phyloP scores from a whole-genome alignment of 1,284 basidiomycete genomes.

The Athelia psychrophila region DNA sequence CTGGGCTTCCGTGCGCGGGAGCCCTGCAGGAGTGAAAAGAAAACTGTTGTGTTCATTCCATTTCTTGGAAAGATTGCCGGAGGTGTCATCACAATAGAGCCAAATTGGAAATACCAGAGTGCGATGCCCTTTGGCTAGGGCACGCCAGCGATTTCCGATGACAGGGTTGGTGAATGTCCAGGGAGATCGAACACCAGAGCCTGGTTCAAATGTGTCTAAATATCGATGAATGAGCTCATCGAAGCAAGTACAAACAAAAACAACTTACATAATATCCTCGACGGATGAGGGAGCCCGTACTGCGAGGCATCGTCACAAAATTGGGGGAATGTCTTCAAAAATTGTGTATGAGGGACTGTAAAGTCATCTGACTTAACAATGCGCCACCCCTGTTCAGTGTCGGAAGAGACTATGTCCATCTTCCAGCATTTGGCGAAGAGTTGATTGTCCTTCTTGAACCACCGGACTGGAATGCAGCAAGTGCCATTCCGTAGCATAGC shows the following conservation, averaged over 20 bases:
- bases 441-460: constrained; percentile 20
- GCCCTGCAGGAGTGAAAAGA: constrained; percentile 28
- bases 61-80: constrained; percentile 39
- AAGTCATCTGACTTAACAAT: constrained; percentile 12
- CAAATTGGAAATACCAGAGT: constrained; percentile 29
- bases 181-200: not conserved
- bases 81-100: constrained; percentile 43
- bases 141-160: constrained; percentile 18
- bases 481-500: constrained; percentile 14
- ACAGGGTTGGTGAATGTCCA: constrained; percentile 15
- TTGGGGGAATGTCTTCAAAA: constrained; percentile 11
- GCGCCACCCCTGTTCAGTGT: constrained; percentile 4
- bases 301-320: constrained; percentile 4
- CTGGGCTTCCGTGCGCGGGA: constrained; percentile 18
- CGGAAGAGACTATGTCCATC: not conserved
- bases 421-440: constrained; percentile 17
- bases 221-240: not conserved
- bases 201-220: not conserved
- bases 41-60: constrained; percentile 44
- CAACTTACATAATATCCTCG: constrained; percentile 7
- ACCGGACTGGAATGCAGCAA: constrained; percentile 24
- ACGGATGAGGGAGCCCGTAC: constrained; percentile 11
- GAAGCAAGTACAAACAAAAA: constrained; percentile 1
- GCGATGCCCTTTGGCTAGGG: constrained; percentile 17
- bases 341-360: constrained; percentile 8